Percentiles rank a stretch among this genome's conserved stretches.
These are phyloP conservation scores for Fusarium hainanense DNA, from an alignment of 2,329 filamentous ascomycete genomes.

Conservation along the genomic window DNA sequence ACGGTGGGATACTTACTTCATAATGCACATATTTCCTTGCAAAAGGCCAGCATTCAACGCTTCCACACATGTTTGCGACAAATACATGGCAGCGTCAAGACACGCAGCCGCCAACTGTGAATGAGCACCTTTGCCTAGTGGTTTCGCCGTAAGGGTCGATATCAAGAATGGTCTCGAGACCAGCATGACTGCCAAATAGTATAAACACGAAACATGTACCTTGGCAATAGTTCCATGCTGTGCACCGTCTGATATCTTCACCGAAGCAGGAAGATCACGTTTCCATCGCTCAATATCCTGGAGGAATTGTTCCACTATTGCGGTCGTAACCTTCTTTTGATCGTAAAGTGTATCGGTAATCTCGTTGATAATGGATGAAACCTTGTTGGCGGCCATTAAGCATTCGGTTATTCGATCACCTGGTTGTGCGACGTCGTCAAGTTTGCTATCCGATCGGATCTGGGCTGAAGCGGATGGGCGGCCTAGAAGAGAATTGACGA, in stretches of 20 bases:
- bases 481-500: constrained; percentile 54
- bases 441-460: constrained; percentile 23
- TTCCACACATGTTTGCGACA: constrained; percentile 65
- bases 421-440: constrained; percentile 26
- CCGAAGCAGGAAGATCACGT: constrained; percentile 54
- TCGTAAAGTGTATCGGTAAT: constrained; percentile 57
- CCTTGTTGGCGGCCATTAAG: constrained; percentile 55
- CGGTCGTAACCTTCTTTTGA: constrained; percentile 48
- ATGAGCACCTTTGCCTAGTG: constrained; percentile 40
- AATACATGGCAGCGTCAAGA: constrained; percentile 65
- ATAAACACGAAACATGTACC: constrained; percentile 66
- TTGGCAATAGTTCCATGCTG: constrained; percentile 58
- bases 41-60: constrained; percentile 57
- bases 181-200: constrained; percentile 69
- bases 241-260: constrained; percentile 31
- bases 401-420: constrained; percentile 44
- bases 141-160: constrained; percentile 57
- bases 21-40: constrained; percentile 67
- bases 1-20: too few species aligned
- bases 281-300: constrained; percentile 59
- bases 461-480: constrained; percentile 51
- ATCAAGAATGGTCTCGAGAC: constrained; percentile 67
- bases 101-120: constrained; percentile 62
- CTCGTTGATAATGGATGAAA: constrained; percentile 58
- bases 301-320: constrained; percentile 54